Evolutionary conservation across 352 stramenopile genomes (phyloP).

Genomic region (Pythium apleroticum): DNA sequence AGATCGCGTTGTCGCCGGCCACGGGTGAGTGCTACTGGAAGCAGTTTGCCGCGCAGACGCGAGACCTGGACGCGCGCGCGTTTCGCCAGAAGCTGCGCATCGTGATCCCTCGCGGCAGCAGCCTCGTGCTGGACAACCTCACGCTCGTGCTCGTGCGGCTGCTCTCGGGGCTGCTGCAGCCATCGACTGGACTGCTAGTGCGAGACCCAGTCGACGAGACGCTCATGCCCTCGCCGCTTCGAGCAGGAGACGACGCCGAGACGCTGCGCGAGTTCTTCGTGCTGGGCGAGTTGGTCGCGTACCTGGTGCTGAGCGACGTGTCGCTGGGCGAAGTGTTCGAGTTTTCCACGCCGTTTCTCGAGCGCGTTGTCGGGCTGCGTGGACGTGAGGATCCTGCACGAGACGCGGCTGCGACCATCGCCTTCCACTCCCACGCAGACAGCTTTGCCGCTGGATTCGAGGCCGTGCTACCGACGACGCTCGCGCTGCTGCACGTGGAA

Average conservation of each 20-base stretch:
- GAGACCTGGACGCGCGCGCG: constrained; percentile 3
- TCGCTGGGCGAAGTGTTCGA: constrained; percentile 53
- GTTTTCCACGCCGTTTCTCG: constrained; percentile 55
- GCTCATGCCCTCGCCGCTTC: constrained; percentile 15
- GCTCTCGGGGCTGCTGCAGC: constrained; percentile 17
- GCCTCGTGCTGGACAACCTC: constrained; percentile 16
- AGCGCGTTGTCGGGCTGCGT: constrained; percentile 33
- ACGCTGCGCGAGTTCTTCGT: constrained; percentile 53
- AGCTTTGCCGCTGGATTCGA: constrained; percentile 61
- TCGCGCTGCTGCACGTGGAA: constrained; percentile 45
- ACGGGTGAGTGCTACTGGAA: constrained; percentile 22
- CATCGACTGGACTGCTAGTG: constrained; percentile 17
- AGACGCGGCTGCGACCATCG: not conserved
- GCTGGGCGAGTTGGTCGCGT: constrained; percentile 60
- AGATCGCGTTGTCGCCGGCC: constrained; percentile 15
- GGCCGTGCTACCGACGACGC: constrained; percentile 47
- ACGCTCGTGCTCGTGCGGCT: constrained; percentile 30
- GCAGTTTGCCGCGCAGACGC: constrained; percentile 21
- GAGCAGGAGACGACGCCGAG: constrained; percentile 6
- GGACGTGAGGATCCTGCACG: not conserved
- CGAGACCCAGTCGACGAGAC: constrained; percentile 12
- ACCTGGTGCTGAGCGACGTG: constrained; percentile 53
- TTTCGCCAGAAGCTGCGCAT: constrained; percentile 20
- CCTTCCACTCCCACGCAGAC: constrained; percentile 18
- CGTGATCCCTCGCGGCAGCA: constrained; percentile 13